Evolutionary conservation across 129 eudicot genomes (phyloP), one percentile per base, ranked within the genome.

Genomic region (Helianthus tuberosus): DNA sequence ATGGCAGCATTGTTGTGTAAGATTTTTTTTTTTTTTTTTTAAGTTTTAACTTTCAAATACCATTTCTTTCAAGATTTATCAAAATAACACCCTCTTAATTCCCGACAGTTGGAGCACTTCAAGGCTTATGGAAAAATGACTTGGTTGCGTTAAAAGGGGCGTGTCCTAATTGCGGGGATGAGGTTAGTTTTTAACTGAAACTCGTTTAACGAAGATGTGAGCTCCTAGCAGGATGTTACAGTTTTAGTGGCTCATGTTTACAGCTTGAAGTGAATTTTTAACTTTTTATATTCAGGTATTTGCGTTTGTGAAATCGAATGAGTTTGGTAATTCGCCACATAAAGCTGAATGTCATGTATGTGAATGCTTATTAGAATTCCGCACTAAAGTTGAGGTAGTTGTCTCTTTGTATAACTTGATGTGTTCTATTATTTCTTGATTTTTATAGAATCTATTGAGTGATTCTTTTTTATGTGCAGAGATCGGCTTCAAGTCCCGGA

Each of bases 91-190:
- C 4, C 36, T 17, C n/a, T 5, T 51, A 36, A 75, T 54, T 65
- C 6, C 51, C 66, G 54, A 67, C 87, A 94, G 98, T 85, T 80
- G 88, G 91, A 83, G 97, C 96, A 6, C 91, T 94, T 68, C 76
- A 69, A 75, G 89, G 97, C 72, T 83, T 94, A 46, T 86, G 93
- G 97, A 85, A 84, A 77, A 86, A 83, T 80, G 93, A 94, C 82
- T 83, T 94, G 86, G 98, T 90, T 75, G 97, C 97, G 1, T 39
- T 94, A 16, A 94, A 94, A 83, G 98, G 98, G 54, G 86, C 86
- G 6, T 94, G 98, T 86, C 98, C 98, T 0, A 94, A 86, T 73
- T 94, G 98, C 53, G 97, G 97, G 44, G 98, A 94, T 73, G 97
- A 94, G 97, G 98, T 94, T 72, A 75, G 84, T 74, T 82, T 27